A percentile compares a stretch with the other conserved stretches of the same genome.
phyloP scores from a whole-genome alignment of 1,284 basidiomycete genomes.

The Omphalotus olearius region DNA sequence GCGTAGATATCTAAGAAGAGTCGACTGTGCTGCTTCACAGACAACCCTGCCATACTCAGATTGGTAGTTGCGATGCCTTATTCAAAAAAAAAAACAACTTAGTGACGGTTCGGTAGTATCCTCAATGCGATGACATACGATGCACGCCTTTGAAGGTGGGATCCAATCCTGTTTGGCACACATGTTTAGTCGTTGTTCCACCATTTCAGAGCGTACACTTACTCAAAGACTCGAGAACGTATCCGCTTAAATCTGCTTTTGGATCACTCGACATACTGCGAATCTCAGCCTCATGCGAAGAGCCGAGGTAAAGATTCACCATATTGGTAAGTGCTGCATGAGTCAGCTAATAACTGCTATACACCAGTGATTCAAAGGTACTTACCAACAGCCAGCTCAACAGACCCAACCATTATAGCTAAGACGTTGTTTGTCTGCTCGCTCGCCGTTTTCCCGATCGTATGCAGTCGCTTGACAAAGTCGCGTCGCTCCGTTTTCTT shows the following conservation, averaged over 20 bases:
- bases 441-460: conserved; percentile 46
- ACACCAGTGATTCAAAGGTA: not conserved
- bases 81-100: not conserved
- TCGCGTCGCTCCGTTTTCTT: conserved; percentile 45
- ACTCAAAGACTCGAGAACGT: conserved; percentile 67
- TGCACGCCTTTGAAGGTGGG: conserved; percentile 46
- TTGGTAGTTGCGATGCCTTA: conserved; percentile 44
- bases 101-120: not conserved
- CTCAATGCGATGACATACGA: conserved; percentile 33
- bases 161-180: conserved; percentile 32
- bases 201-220: conserved; percentile 22
- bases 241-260: conserved; percentile 41
- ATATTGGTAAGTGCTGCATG: conserved; percentile 34
- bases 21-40: conserved; percentile 41
- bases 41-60: conserved; percentile 35
- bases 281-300: conserved; percentile 36
- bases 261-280: conserved; percentile 30
- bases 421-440: conserved; percentile 64
- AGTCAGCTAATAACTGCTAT: not conserved
- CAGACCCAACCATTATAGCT: conserved; percentile 66
- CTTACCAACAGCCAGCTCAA: conserved; percentile 66
- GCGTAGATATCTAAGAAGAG: conserved; percentile 58
- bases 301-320: conserved; percentile 58
- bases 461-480: conserved; percentile 52
- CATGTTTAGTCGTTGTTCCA: conserved; percentile 3